These are phyloP conservation scores for Cryptococcus sp. DNA, from an alignment of 1,284 basidiomycete species.

Conservation along the genomic window DNA sequence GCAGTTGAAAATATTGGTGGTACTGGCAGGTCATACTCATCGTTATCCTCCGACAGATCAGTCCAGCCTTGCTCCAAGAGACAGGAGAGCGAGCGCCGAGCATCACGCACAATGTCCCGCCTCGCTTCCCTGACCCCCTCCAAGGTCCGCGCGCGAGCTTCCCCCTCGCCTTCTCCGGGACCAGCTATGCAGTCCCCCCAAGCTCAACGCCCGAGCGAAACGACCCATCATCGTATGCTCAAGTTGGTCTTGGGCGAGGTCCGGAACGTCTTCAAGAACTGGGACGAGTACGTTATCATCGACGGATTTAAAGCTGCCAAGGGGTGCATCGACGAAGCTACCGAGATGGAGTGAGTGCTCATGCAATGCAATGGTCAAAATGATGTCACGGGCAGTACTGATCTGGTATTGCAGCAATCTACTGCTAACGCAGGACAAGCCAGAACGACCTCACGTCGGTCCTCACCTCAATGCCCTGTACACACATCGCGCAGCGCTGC, in stretches of 20 bases:
- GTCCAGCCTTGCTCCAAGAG: too few species aligned
- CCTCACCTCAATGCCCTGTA: constrained; percentile 30
- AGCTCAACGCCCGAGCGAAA: constrained; percentile 24
- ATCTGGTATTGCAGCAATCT: constrained; percentile 33
- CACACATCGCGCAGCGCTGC: constrained; percentile 20
- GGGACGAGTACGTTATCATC: constrained; percentile 45
- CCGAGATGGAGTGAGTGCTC: constrained; percentile 32
- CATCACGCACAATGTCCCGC: constrained; percentile 9
- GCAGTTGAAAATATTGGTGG: too few species aligned
- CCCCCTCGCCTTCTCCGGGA: constrained; percentile 48
- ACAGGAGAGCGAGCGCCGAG: too few species aligned
- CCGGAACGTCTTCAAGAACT: constrained; percentile 34
- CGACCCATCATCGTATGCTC: constrained; percentile 48
- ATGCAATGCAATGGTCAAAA: not conserved
- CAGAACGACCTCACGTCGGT: constrained; percentile 36
- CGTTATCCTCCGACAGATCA: too few species aligned
- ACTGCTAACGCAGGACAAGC: constrained; percentile 27
- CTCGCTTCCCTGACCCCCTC: constrained; percentile 58
- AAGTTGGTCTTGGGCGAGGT: constrained; percentile 43
- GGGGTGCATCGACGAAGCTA: constrained; percentile 34
- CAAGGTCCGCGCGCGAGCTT: constrained; percentile 52
- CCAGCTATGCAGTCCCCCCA: constrained; percentile 16
- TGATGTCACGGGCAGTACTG: not conserved
- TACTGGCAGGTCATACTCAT: too few species aligned
- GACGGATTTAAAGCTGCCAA: constrained; percentile 48